Evolutionary conservation across 2,329 filamentous ascomycete genomes (phyloP), one percentile per base, ranked within the genome.

Genomic region (Diaporthe citri): DNA sequence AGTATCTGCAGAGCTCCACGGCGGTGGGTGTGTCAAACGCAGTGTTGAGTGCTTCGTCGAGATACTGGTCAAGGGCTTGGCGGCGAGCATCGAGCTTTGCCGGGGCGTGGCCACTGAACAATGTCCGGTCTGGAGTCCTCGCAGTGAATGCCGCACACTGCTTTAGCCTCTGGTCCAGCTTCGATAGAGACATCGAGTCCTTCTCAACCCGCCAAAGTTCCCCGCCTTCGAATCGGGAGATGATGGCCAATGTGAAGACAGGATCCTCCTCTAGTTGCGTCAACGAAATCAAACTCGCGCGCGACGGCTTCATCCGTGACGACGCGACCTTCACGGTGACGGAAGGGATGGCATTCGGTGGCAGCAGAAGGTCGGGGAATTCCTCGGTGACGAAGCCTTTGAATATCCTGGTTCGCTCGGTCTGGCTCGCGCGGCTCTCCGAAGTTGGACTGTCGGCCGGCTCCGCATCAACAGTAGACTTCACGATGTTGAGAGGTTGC

Each of bases 171-270:
- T 94, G 90, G 81, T 98, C 96, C 48, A 99, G 88, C 77, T 93
- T 92, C n/a, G 91, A 90, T 39, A 99, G 87, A 39, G 96, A 95
- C 20, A 90, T 86, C 4, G 94, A 94, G 76, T 97, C 95, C 84
- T 99, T 99, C 84, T 99, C 97, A 9, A 98, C 91, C 41, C 96
- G 92, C 96, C 97, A 98, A 15, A 99, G 87, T 82, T 98, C 96
- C 73, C 89, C 90, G 4, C 90, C 87, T 76, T 95, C 92, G 0
- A 92, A 93, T 72, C 96, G 92, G 13, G 94, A 94, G 79, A 95
- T 93, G 48, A 99, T 87, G 25, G 95, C 96, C 71, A 99, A 87
- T 0, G 95, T 98, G 80, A 98, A 98, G 0, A 98, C 96, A 0
- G 96, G 95, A 79, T 98, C 96, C 81, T 98, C 96, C 74, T 98